Conservation (phyloP, 2,329 filamentous ascomycete species). For the Sphaerulina populicola region DNA sequence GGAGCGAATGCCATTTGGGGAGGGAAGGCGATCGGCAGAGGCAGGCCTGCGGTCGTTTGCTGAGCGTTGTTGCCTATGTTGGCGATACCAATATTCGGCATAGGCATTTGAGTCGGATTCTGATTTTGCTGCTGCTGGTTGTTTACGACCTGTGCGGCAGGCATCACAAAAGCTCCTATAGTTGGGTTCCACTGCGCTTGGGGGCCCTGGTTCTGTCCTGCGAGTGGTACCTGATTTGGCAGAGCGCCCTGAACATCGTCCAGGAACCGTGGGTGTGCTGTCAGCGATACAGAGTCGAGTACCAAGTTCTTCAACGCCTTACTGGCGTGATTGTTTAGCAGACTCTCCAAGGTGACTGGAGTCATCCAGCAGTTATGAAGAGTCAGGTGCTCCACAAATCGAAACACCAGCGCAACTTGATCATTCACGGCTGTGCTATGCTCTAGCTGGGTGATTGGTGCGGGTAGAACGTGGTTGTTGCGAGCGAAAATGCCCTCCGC, state of each 20-base stretch:
- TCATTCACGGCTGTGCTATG: constrained; percentile 14
- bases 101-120: not conserved
- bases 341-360: constrained; percentile 48
- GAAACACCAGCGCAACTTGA: constrained; percentile 37
- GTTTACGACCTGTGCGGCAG: not conserved
- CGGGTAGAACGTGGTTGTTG: constrained; percentile 55
- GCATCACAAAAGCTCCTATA: not conserved
- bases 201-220: not conserved
- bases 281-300: constrained; percentile 58
- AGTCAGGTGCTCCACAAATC: constrained; percentile 50
- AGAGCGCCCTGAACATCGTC: constrained; percentile 12
- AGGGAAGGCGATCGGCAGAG: not conserved
- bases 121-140: not conserved
- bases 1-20: not conserved
- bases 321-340: constrained; percentile 44
- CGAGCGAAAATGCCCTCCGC: constrained; percentile 54
- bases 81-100: not conserved
- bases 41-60: not conserved
- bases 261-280: constrained; percentile 35
- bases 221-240: constrained; percentile 13
- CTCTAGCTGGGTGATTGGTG: constrained; percentile 43
- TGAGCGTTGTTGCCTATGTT: not conserved
- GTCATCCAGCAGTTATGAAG: constrained; percentile 63
- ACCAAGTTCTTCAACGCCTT: constrained; percentile 47
- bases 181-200: constrained; percentile 9